Evolutionary conservation across 371 early-diverging fungal genomes (phyloP).

Genomic region (Mortierella sp.): DNA sequence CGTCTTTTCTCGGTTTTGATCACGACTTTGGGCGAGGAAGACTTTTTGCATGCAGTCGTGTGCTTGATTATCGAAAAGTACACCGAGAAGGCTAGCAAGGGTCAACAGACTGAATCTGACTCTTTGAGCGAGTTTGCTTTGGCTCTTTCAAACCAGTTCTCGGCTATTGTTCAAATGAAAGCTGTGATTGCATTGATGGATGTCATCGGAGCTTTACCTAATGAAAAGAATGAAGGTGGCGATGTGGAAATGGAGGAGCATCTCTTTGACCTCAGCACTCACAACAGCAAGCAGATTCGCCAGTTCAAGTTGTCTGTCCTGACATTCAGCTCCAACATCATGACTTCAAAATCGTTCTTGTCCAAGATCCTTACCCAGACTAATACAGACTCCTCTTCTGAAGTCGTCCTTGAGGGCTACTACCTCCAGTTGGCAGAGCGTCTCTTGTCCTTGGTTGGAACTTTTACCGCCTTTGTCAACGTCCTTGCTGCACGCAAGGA

Average conservation of each 20-base stretch:
- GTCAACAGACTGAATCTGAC: constrained; percentile 67
- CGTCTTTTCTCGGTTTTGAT: constrained; percentile 88
- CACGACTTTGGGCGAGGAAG: constrained; percentile 82
- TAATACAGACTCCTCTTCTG: constrained; percentile 57
- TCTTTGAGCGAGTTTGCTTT: constrained; percentile 77
- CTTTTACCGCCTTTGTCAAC: constrained; percentile 63
- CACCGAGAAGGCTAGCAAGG: constrained; percentile 67
- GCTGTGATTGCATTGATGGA: constrained; percentile 72
- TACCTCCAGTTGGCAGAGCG: constrained; percentile 66
- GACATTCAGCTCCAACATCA: constrained; percentile 75
- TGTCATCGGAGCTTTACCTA: constrained; percentile 72
- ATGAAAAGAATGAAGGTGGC: constrained; percentile 67
- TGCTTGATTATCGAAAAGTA: constrained; percentile 82
- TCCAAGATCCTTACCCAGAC: constrained; percentile 64
- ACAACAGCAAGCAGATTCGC: constrained; percentile 76
- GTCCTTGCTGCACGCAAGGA: constrained; percentile 57
- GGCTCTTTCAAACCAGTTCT: constrained; percentile 73
- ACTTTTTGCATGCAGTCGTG: constrained; percentile 80
- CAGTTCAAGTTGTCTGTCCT: constrained; percentile 82
- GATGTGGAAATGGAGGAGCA: constrained; percentile 55
- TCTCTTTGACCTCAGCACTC: constrained; percentile 62
- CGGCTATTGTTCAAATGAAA: constrained; percentile 75
- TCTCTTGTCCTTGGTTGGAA: constrained; percentile 68
- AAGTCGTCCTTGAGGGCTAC: constrained; percentile 61
- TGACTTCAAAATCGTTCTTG: constrained; percentile 75